A percentile compares a stretch with the other conserved stretches of the same genome.
Conservation (phyloP, 2,329 filamentous ascomycete species). For the Apiospora koreana region DNA sequence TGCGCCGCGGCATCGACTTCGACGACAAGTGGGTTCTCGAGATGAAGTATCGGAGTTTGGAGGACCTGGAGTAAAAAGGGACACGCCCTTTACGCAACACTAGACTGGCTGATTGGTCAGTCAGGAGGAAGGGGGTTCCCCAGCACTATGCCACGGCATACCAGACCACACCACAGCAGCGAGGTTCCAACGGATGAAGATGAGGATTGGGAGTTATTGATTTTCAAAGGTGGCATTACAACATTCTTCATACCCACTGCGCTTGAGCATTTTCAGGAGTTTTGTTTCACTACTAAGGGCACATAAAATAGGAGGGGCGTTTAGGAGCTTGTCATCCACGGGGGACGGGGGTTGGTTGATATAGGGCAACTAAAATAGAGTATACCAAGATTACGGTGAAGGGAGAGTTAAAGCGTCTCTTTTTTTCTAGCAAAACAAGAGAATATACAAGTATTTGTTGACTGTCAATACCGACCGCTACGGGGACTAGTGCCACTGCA, state of each 20-base stretch:
- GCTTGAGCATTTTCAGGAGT: conserved; percentile 7
- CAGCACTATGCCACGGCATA: not conserved
- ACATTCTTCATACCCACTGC: conserved; percentile 3
- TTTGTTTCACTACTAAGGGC: not conserved
- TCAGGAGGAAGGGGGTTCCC: not conserved
- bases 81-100: not conserved
- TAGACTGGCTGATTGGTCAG: not conserved
- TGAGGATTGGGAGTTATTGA: not conserved
- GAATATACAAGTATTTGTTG: not conserved
- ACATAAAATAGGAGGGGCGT: not conserved
- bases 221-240: not conserved
- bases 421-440: not conserved
- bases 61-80: not conserved
- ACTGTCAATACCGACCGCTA: not conserved
- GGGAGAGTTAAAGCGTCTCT: not conserved
- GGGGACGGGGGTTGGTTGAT: not conserved
- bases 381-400: not conserved
- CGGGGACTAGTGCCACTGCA: no score
- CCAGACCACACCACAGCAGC: not conserved
- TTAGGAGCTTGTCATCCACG: not conserved
- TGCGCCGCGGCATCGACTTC: conserved; percentile 85
- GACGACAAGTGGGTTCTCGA: conserved; percentile 83
- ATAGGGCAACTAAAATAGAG: not conserved
- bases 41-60: conserved; percentile 50
- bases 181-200: not conserved